phyloP scores from a whole-genome alignment of 805 yeast genomes.

The Yarrowia sp. region DNA sequence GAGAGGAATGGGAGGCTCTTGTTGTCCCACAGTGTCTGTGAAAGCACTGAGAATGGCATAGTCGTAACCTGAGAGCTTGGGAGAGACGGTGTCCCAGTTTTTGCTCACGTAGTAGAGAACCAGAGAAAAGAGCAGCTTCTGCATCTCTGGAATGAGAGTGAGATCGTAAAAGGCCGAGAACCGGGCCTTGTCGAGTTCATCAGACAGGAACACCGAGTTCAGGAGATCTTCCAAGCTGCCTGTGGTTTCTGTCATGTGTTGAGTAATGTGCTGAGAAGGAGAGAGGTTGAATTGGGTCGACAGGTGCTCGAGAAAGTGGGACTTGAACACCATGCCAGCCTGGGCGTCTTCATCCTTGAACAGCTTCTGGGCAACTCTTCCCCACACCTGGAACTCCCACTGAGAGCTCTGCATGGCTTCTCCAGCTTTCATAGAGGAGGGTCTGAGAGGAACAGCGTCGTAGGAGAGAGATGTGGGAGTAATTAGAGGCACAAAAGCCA shows the following conservation, averaged over 20 bases:
- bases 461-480: conserved; percentile 5
- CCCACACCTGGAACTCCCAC: conserved; percentile 37
- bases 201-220: conserved; percentile 16
- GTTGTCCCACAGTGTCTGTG: conserved; percentile 2
- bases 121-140: conserved; percentile 22
- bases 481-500: conserved; percentile 23
- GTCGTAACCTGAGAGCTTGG: conserved; percentile 18
- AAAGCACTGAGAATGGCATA: conserved; percentile 19
- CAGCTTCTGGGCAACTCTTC: conserved; percentile 18
- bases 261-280: conserved; percentile 4
- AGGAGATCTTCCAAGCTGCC: conserved; percentile 15
- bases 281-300: conserved; percentile 21
- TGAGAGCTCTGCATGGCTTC: conserved; percentile 31
- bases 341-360: conserved; percentile 18
- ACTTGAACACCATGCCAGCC: conserved; percentile 24
- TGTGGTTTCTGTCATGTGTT: conserved; percentile 10
- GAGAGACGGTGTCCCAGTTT: conserved; percentile 22
- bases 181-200: conserved; percentile 21
- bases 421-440: conserved; percentile 24
- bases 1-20: conserved; percentile 24
- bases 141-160: conserved; percentile 23
- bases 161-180: conserved; percentile 29
- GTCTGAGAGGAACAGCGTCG: conserved; percentile 30
- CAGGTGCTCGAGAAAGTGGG: conserved; percentile 13
- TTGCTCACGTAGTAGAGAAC: conserved; percentile 27